These are phyloP conservation scores for Beauveria varroae DNA, from an alignment of 2,329 filamentous ascomycete species.

Conservation along the genomic window DNA sequence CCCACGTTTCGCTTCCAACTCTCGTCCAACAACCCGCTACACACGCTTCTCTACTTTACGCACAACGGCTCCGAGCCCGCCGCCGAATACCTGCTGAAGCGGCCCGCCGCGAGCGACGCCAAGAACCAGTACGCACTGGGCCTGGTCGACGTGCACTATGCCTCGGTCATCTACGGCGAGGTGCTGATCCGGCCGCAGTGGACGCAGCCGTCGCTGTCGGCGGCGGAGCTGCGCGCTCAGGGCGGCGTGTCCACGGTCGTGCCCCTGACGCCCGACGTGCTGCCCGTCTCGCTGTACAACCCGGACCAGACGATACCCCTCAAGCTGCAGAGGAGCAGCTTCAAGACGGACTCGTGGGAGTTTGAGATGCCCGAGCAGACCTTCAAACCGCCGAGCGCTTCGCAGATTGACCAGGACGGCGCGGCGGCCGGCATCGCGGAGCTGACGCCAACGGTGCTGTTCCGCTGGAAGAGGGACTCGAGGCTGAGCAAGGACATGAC, in stretches of 20 bases:
- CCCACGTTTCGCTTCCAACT: slow-evolving; percentile 58
- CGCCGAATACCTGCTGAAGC: slow-evolving; percentile 73
- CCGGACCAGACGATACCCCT: slow-evolving; percentile 77
- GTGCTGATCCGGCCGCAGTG: slow-evolving; percentile 79
- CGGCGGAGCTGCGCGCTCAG: slow-evolving; percentile 67
- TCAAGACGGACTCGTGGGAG: slow-evolving; percentile 73
- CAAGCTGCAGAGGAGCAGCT: slow-evolving; percentile 63
- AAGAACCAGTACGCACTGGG: slow-evolving; percentile 82
- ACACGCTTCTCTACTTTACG: slow-evolving; percentile 51
- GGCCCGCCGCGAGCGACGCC: slow-evolving; percentile 59
- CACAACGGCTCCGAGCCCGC: slow-evolving; percentile 74
- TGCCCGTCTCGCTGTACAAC: slow-evolving; percentile 86
- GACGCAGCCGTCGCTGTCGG: slow-evolving; percentile 73
- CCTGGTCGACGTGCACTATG: slow-evolving; percentile 72
- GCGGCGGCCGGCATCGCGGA: slow-evolving; percentile 31
- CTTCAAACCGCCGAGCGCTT: slow-evolving; percentile 73
- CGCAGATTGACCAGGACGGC: slow-evolving; percentile 67
- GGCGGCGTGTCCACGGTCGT: slow-evolving; percentile 57
- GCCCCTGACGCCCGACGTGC: slow-evolving; percentile 68
- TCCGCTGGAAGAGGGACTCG: slow-evolving; percentile 85
- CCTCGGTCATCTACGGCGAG: slow-evolving; percentile 80
- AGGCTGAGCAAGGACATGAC: slow-evolving; percentile 81
- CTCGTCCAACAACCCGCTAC: slow-evolving; percentile 44
- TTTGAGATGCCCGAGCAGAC: slow-evolving; percentile 85
- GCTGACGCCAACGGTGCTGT: slow-evolving; percentile 66